These are phyloP conservation scores for Inosperma sp. DNA, from an alignment of 768 basidiomycete genomes.

Conservation along the genomic window DNA sequence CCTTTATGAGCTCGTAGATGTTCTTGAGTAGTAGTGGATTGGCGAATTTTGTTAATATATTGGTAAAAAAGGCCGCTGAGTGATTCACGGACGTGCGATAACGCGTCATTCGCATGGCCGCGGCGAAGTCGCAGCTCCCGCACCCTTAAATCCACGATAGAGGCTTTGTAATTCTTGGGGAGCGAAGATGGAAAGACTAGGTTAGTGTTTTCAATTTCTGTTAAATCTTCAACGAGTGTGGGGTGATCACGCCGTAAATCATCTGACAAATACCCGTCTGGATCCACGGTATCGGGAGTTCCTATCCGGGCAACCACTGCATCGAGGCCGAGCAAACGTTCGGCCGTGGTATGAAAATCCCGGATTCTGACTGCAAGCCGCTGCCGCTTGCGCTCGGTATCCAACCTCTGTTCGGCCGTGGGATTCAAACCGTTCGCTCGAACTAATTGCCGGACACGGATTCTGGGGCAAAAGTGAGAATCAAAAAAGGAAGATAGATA, in stretches of 20 bases:
- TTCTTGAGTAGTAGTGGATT: not conserved
- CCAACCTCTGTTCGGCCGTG: not conserved
- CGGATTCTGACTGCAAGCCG: not conserved
- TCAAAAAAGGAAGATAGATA: not conserved
- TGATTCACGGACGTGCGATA: too few relatives aligned
- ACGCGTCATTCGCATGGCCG: too few relatives aligned
- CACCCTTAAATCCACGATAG: too few relatives aligned
- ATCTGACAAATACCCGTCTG: not conserved
- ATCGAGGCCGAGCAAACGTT: not conserved
- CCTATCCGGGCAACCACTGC: not conserved
- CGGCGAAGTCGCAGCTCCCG: too few relatives aligned
- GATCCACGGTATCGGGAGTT: not conserved
- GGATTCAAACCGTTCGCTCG: not conserved
- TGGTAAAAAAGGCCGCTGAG: too few relatives aligned
- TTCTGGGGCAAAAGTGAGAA: not conserved
- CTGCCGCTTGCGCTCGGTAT: not conserved
- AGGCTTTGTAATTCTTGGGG: too few relatives aligned
- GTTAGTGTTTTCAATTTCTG: not conserved
- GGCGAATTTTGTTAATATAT: too few relatives aligned
- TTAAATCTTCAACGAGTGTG: not conserved
- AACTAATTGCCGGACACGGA: not conserved
- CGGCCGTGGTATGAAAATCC: not conserved
- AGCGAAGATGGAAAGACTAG: not conserved
- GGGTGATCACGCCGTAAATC: not conserved
- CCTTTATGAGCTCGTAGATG: not conserved